These are phyloP conservation scores for Polygonum maritimum DNA, from an alignment of 148 eudicot genomes.

Conservation along the genomic window DNA sequence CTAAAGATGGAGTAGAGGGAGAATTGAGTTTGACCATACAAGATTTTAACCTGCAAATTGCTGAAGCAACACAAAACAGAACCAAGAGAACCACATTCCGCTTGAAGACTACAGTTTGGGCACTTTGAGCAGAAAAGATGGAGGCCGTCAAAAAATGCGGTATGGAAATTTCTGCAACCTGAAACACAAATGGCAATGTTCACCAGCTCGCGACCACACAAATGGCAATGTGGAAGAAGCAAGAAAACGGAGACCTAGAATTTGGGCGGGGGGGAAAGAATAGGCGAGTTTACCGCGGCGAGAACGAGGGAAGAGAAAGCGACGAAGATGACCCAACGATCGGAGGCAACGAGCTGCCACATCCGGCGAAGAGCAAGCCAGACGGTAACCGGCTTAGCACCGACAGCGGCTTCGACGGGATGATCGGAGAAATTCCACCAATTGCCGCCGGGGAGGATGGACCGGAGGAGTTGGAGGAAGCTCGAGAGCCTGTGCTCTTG, in stretches of 20 bases:
- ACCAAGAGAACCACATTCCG: constrained; percentile 61
- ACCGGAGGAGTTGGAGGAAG: constrained; percentile 24
- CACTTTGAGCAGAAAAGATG: constrained; percentile 90
- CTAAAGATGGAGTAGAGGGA: constrained; percentile 29
- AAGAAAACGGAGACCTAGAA: not conserved
- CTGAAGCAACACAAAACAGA: constrained; percentile 64
- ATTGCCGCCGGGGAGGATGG: constrained; percentile 68
- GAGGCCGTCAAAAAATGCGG: constrained; percentile 99
- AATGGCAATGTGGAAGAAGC: too few species aligned
- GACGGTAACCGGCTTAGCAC: constrained; percentile 83
- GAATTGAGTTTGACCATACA: constrained; percentile 49
- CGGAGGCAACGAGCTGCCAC: constrained; percentile 68
- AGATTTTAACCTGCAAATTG: constrained; percentile 96
- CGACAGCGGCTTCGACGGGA: constrained; percentile 23
- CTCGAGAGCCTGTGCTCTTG: constrained; percentile 28
- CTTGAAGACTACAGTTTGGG: constrained; percentile 45
- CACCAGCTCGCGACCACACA: not conserved
- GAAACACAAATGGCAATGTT: constrained; percentile 22
- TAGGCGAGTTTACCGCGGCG: constrained; percentile 54
- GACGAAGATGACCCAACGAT: constrained; percentile 76
- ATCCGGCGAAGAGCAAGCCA: constrained; percentile 65
- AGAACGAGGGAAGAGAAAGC: constrained; percentile 72
- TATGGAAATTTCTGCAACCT: constrained; percentile 88
- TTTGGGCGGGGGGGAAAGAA: too few species aligned
- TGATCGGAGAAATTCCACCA: constrained; percentile 79